Base-by-base conservation (phyloP, 371 early-diverging fungal species). In the Dichotomocladium elegans region DNA sequence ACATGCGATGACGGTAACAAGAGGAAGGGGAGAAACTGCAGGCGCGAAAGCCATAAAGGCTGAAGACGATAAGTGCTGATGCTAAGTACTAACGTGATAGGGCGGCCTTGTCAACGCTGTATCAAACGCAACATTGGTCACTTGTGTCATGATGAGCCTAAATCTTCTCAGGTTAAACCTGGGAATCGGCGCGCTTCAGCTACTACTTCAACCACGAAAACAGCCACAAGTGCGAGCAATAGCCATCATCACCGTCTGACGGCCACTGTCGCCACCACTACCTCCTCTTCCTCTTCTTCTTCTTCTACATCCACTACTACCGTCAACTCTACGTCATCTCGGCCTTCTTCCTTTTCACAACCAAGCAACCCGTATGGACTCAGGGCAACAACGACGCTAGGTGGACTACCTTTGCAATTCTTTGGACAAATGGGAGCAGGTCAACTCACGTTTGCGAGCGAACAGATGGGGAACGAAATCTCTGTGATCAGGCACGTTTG, bases 91-190 rank as follows among this genome's bases (percentile, higher is more conserved):
- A 10, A 15, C 9, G 21, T 48, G 1, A 9, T 44, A 82, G 85
- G 83, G 42, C 83, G 95, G 6, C 95, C 95, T 12, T 94, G 95
- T 65, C 88, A 89, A 64, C 86, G 95, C 22, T 94, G 95, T 62
- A 86, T 94, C 55, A 91, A 91, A 67, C 79, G 93, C 33, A 87
- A 84, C 60, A 94, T 94, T 60, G 89, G 89, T 11, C 91, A 92
- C 60, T 60, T 92, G 48, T 94, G 95, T 68, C 87, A 88, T 26
- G 63, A 63, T 37, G 90, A 91, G 53, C 70, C 79, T 11, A 37
- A 37, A 21, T 17, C n/a, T 21, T 37, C 37, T 5, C 37, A 37
- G 3, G 37, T n/a, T 0, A 37, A 37, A 12, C 17, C 17, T 37
- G 37, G 37, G 17, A 37, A 37, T 15, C n/a, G 21, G 37, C 37